Evolutionary conservation across 176 grass and related monocot species (phyloP).

Genomic region (Typha latifolia): DNA sequence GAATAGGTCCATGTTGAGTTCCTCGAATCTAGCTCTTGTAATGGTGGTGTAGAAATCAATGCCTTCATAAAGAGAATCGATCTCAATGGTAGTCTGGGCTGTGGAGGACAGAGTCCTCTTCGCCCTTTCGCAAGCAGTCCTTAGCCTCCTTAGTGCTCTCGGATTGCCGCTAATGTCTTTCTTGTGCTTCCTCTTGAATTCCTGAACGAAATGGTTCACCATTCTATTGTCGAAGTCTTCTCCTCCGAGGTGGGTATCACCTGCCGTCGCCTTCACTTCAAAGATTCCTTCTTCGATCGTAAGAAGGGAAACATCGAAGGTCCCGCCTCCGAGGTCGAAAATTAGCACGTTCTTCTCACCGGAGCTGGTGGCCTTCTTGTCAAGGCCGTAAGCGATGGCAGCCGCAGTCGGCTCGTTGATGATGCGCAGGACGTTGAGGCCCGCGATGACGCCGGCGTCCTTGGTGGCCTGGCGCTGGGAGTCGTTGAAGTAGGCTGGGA

Average conservation of each 20-base stretch:
- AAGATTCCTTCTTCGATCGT: conserved; percentile 96
- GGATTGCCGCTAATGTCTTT: conserved; percentile 82
- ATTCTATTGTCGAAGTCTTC: conserved; percentile 90
- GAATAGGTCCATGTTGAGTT: conserved; percentile 95
- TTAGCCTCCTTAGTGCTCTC: conserved; percentile 50
- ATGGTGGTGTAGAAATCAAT: conserved; percentile 88
- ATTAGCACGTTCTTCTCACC: conserved; percentile 85
- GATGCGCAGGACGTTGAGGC: conserved; percentile 83
- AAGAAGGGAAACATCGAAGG: conserved; percentile 75
- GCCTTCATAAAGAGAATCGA: conserved; percentile 75
- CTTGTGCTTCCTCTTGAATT: conserved; percentile 79
- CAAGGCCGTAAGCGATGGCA: conserved; percentile 74
- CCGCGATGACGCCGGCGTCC: conserved; percentile 66
- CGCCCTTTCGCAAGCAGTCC: conserved; percentile 72
- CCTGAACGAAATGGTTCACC: conserved; percentile 86
- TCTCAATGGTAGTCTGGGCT: conserved; percentile 89
- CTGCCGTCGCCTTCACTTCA: conserved; percentile 83
- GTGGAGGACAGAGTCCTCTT: conserved; percentile 89
- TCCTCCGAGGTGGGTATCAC: conserved; percentile 84
- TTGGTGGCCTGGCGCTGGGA: conserved; percentile 86
- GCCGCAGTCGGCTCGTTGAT: conserved; percentile 82
- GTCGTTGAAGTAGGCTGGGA: conserved; percentile 86
- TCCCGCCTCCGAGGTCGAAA: conserved; percentile 80
- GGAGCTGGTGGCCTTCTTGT: conserved; percentile 64
- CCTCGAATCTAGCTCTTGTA: conserved; percentile 76